Evolutionary conservation across 257 asterid genomes (phyloP), one percentile per base, ranked within the genome.

Genomic region (Solanum virginianum): DNA sequence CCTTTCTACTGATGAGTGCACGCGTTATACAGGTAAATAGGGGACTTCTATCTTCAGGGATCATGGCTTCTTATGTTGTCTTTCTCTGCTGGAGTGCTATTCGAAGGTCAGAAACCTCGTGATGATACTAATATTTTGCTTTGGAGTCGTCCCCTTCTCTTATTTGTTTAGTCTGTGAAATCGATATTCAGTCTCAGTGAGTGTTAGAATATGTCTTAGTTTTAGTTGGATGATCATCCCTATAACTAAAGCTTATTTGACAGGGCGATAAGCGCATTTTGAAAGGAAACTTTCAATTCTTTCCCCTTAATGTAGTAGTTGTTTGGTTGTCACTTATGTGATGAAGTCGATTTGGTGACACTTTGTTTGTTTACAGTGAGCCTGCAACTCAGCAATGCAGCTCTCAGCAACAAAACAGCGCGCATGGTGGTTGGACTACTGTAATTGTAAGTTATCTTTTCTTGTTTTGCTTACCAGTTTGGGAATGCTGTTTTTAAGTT

Each of bases 11-110:
- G 54, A 72, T 4, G 26, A 53, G 47, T 53, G 24, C 26, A 79
- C 6, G 3, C 8, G 16, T 79, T 53, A 36, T 10, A 90, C 97
- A 96, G 98, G 98, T 96, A 89, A 94, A 96, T 85, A 87, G 98
- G 83, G 99, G 98, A 57, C 91, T 94, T 83, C 89, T 94, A 85
- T 94, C 98, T 84, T 94, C 98, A 6, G 99, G 99, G 88, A 94
- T 96, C 62, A 94, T 94, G 99, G 98, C 99, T n/a, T 92, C 97
- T 71, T 96, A 96, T 88, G 87, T 96, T 57, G 98, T 91, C 32
- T 96, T 93, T 91, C 95, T 96, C 22, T 94, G 99, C 82, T 94
- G 98, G 99, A 93, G 94, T 36, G 99, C 99, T 71, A 91, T 94
- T 62, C 91, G 98, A 90, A 96, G 99, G 98, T 96, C 59, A 85